Conservation (phyloP, 148 eudicot species). For the Arbutus unedo region DNA sequence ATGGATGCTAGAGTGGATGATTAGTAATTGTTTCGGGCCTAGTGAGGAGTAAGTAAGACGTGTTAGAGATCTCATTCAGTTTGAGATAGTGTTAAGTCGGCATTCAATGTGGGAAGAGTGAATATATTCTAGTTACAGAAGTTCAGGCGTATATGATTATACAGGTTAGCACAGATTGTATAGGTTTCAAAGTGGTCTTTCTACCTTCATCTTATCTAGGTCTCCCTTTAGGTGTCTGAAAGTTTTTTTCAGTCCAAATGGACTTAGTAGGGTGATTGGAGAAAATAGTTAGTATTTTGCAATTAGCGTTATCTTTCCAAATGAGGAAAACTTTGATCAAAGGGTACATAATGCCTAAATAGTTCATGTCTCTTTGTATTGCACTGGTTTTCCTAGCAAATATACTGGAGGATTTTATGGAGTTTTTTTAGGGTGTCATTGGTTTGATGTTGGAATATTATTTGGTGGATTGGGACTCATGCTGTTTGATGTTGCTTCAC, state of each 20-base stretch:
- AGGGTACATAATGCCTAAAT: background rate
- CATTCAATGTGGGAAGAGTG: background rate
- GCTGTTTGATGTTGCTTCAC: background rate
- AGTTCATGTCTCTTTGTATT: background rate
- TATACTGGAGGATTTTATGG: background rate
- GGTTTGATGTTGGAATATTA: background rate
- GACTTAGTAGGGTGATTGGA: too few species aligned
- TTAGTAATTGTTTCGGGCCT: background rate
- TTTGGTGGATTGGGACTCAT: background rate
- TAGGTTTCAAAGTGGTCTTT: background rate
- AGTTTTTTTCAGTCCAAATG: too few species aligned
- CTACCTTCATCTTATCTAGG: background rate
- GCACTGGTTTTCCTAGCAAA: background rate
- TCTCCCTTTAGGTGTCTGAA: background rate
- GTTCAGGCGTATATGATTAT: background rate
- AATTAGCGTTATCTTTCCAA: too few species aligned
- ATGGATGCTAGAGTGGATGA: background rate
- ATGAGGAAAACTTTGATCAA: background rate
- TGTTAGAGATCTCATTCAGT: background rate
- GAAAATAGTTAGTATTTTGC: background rate
- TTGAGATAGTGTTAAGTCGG: background rate
- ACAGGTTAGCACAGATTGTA: background rate
- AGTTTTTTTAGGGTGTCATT: background rate
- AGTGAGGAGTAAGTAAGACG: background rate
- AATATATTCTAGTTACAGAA: background rate